A percentile compares a stretch with the other conserved stretches of the same genome.
Evolutionary conservation across 2,329 filamentous ascomycete genomes (phyloP).

Genomic region (Sporothrix sp.): DNA sequence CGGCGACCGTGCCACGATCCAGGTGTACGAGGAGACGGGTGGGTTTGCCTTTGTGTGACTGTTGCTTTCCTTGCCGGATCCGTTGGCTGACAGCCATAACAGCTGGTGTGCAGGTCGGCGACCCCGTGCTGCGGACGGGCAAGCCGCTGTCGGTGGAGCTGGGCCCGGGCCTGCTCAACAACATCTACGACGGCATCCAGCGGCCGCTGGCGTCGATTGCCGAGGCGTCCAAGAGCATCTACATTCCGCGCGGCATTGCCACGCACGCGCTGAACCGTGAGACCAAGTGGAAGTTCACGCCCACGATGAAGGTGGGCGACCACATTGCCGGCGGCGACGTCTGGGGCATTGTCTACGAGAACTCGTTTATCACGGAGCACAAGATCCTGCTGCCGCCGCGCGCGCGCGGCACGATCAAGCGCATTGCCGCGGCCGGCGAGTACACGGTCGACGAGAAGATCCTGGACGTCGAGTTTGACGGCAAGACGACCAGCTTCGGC

Average conservation of each 20-base stretch:
- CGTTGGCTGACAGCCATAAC: slow-evolving; percentile 6
- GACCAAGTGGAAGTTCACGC: slow-evolving; percentile 96
- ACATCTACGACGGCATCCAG: slow-evolving; percentile 99
- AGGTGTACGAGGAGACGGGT: slow-evolving; percentile 99
- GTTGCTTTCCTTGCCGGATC: background rate
- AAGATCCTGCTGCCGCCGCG: slow-evolving; percentile 87
- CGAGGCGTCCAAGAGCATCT: slow-evolving; percentile 72
- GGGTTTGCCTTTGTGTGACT: slow-evolving; percentile 24
- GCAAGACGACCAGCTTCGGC: slow-evolving; percentile 82
- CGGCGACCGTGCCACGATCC: slow-evolving; percentile 88
- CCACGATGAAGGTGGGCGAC: slow-evolving; percentile 85
- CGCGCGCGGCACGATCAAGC: slow-evolving; percentile 83
- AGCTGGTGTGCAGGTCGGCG: slow-evolving; percentile 93
- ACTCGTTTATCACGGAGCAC: slow-evolving; percentile 88
- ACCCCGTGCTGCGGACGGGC: slow-evolving; percentile 80
- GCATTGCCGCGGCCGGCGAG: slow-evolving; percentile 77
- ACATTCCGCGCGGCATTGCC: slow-evolving; percentile 90
- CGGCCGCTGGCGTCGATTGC: slow-evolving; percentile 82
- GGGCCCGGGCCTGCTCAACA: slow-evolving; percentile 93
- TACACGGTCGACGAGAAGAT: slow-evolving; percentile 94
- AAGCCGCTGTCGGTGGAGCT: slow-evolving; percentile 97
- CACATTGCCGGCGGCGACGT: slow-evolving; percentile 95
- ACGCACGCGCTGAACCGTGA: slow-evolving; percentile 78
- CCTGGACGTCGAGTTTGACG: slow-evolving; percentile 92
- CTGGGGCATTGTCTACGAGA: slow-evolving; percentile 91